These are phyloP conservation scores for Silene latifolia DNA, from an alignment of 148 eudicot genomes.

Conservation along the genomic window DNA sequence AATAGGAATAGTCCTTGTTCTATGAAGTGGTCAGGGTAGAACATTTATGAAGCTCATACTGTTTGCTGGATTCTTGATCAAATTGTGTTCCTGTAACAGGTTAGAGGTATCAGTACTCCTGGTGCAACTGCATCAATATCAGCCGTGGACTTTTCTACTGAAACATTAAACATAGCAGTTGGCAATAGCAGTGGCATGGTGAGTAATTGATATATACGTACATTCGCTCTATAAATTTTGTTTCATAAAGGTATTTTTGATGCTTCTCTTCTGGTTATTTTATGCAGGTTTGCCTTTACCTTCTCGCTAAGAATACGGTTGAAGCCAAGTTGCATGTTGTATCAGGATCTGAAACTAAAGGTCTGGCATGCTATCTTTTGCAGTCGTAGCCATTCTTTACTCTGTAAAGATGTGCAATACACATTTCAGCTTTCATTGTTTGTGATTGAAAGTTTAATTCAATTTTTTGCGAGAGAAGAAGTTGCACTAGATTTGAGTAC, in stretches of 20 bases:
- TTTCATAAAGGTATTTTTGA: conserved; percentile 3
- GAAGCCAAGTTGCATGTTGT: conserved; percentile 41
- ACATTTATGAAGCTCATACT: not conserved
- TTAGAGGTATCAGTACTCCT: conserved; percentile 44
- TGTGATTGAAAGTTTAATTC: not conserved
- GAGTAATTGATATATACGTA: conserved; percentile 11
- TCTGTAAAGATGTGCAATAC: not conserved
- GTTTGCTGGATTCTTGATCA: conserved; percentile 13
- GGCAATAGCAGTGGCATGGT: conserved; percentile 82
- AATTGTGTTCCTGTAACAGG: conserved; percentile 38
- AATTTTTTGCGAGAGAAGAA: not conserved
- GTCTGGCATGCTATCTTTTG: conserved; percentile 29
- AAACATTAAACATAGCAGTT: conserved; percentile 52
- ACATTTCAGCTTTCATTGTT: not conserved
- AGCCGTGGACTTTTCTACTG: conserved; percentile 65
- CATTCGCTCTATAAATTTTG: not conserved
- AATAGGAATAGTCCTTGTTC: too few species aligned
- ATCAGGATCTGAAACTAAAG: conserved; percentile 60
- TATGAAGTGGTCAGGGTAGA: not conserved
- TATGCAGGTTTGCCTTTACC: conserved; percentile 60
- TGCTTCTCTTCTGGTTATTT: conserved; percentile 4
- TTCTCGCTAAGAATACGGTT: conserved; percentile 35
- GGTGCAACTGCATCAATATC: conserved; percentile 68
- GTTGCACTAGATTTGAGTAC: not conserved
- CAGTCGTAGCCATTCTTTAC: not conserved